These are phyloP conservation scores for Serendipita indica DNA, from an alignment of 768 basidiomycete genomes.

Conservation along the genomic window DNA sequence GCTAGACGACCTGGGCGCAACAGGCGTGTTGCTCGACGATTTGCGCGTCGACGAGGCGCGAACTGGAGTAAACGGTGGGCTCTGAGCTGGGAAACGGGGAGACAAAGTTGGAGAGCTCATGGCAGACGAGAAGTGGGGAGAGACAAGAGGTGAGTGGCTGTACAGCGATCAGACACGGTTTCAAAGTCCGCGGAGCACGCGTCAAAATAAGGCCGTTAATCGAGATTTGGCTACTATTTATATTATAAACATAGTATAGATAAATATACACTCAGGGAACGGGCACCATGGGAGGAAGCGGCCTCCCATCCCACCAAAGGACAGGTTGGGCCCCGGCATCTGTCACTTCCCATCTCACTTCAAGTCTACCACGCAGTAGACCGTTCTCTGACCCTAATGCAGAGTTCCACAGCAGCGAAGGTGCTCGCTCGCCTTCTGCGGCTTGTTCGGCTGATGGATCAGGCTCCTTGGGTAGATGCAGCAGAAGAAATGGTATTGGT, in stretches of 20 bases:
- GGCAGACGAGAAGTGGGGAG: background rate
- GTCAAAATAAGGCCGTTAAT: too few species aligned
- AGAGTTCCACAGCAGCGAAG: slow-evolving; percentile 52
- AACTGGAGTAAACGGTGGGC: slow-evolving; percentile 4
- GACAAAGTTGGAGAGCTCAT: background rate
- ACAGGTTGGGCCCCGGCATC: slow-evolving; percentile 24
- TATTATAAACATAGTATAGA: background rate
- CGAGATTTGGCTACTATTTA: too few species aligned
- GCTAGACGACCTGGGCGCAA: too few species aligned
- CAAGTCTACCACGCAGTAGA: slow-evolving; percentile 42
- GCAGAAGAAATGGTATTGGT: slow-evolving; percentile 58
- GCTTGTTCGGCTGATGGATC: slow-evolving; percentile 10
- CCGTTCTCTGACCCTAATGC: slow-evolving; percentile 43
- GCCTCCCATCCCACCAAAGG: slow-evolving; percentile 29
- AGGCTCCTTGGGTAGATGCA: slow-evolving; percentile 49
- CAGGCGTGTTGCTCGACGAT: background rate
- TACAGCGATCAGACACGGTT: too few species aligned
- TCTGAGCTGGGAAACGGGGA: background rate
- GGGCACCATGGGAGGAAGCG: slow-evolving; percentile 18
- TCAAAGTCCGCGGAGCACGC: too few species aligned
- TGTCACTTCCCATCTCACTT: slow-evolving; percentile 50
- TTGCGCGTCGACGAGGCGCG: background rate
- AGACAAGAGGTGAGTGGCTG: background rate
- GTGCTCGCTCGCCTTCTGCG: slow-evolving; percentile 20
- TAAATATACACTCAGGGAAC: background rate